Conservation (phyloP, 768 basidiomycete species). For the Termitomyces sp. region DNA sequence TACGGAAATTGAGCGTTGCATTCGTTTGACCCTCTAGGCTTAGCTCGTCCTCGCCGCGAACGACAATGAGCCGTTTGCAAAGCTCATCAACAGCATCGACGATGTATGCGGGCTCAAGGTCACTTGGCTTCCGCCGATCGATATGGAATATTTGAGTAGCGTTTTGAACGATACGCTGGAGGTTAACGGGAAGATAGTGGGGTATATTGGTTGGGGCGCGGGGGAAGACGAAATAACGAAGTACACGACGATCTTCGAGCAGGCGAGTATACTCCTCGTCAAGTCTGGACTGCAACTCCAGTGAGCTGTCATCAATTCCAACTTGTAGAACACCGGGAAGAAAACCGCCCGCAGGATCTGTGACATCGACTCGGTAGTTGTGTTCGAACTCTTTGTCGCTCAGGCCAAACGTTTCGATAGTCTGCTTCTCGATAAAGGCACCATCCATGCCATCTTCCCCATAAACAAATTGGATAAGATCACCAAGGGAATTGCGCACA, state of each 20-base stretch:
- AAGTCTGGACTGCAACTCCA: slow-evolving; percentile 77
- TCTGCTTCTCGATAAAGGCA: slow-evolving; percentile 94
- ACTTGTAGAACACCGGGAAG: slow-evolving; percentile 75
- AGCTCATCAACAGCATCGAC: slow-evolving; percentile 74
- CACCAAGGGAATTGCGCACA: slow-evolving; percentile 94
- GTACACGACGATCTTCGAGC: slow-evolving; percentile 64
- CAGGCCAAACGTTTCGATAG: slow-evolving; percentile 82
- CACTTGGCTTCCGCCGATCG: slow-evolving; percentile 87
- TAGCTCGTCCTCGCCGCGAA: slow-evolving; percentile 80
- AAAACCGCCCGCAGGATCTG: slow-evolving; percentile 77
- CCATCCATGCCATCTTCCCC: slow-evolving; percentile 99
- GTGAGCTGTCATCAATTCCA: slow-evolving; percentile 79
- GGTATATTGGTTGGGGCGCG: slow-evolving; percentile 61
- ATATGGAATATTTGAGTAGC: slow-evolving; percentile 96
- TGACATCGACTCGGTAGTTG: slow-evolving; percentile 93
- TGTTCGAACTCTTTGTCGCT: slow-evolving; percentile 82
- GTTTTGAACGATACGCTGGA: slow-evolving; percentile 93
- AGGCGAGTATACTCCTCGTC: slow-evolving; percentile 66
- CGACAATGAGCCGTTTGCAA: slow-evolving; percentile 71
- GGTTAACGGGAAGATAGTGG: slow-evolving; percentile 92
- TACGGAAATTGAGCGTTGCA: slow-evolving; percentile 87
- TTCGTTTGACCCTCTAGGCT: slow-evolving; percentile 79
- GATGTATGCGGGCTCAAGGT: slow-evolving; percentile 85
- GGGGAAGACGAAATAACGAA: slow-evolving; percentile 85
- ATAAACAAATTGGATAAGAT: slow-evolving; percentile 93